Conservation (phyloP, 2,329 filamentous ascomycete species). For the Rutstroemia sp. region DNA sequence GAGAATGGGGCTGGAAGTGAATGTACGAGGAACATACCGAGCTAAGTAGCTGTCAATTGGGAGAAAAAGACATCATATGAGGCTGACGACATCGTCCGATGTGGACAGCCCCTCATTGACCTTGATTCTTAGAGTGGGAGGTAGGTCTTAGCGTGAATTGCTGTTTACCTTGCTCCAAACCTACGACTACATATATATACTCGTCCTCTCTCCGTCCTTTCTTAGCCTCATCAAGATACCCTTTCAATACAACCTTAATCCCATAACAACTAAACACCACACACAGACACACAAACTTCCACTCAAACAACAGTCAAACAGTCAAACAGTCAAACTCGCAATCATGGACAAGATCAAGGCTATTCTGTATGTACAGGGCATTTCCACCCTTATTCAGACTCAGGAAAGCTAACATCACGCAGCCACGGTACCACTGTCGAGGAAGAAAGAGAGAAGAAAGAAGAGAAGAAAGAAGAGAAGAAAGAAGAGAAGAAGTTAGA, state of each 20-base stretch:
- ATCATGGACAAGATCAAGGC: conserved; percentile 31
- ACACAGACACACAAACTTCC: neutral
- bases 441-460: neutral
- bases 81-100: conserved; percentile 1
- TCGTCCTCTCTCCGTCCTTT: neutral
- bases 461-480: neutral
- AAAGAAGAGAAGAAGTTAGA: conserved; percentile 4
- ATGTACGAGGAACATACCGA: neutral
- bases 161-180: neutral
- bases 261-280: neutral
- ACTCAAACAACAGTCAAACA: neutral
- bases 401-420: neutral
- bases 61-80: neutral
- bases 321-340: neutral
- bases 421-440: conserved; percentile 1
- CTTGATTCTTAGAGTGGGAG: conserved; percentile 1
- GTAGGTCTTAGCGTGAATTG: neutral
- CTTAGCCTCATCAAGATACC: conserved; percentile 8
- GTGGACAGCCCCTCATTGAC: conserved; percentile 1
- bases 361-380: conserved; percentile 21
- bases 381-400: neutral
- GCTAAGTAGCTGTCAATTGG: neutral
- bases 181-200: neutral
- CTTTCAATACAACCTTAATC: neutral
- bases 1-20: too few relatives aligned